These are phyloP conservation scores for Viola odorata DNA, from an alignment of 345 rosid genomes.

Conservation along the genomic window DNA sequence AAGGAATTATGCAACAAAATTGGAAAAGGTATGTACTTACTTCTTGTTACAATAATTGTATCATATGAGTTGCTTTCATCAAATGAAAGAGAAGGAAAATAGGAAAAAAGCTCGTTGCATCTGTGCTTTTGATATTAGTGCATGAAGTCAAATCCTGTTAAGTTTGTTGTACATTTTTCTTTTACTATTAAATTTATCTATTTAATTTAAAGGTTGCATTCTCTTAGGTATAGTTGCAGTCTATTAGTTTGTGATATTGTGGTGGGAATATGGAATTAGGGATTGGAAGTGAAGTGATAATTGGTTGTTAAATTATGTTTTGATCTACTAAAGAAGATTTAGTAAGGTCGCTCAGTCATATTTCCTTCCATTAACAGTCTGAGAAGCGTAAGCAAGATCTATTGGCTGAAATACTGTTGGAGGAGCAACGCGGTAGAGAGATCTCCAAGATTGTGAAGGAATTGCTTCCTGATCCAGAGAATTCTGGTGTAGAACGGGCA, in stretches of 20 bases:
- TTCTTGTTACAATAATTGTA: not conserved
- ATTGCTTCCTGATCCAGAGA: conserved; percentile 47
- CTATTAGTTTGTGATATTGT: not conserved
- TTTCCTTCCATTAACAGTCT: conserved; percentile 44
- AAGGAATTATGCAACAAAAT: conserved; percentile 44
- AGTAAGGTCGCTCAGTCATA: not conserved
- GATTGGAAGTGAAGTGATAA: not conserved
- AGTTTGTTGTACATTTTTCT: not conserved
- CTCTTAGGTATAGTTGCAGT: not conserved
- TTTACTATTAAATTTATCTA: too few species aligned
- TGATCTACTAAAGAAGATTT: not conserved
- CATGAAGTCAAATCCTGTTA: not conserved
- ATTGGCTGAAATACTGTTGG: conserved; percentile 58
- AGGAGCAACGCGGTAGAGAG: conserved; percentile 60
- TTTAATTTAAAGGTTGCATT: too few species aligned
- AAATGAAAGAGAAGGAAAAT: not conserved
- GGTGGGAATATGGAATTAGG: not conserved
- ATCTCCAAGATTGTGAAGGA: conserved; percentile 57
- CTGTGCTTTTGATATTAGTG: not conserved
- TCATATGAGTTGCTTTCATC: not conserved
- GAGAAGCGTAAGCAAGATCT: conserved; percentile 72
- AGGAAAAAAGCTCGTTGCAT: not conserved
- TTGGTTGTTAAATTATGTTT: conserved; percentile 2
- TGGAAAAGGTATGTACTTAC: conserved; percentile 47
- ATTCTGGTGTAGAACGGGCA: conserved; percentile 38